Base-by-base conservation (phyloP, 306 rosid genomes). In the Trifolium pratense region DNA sequence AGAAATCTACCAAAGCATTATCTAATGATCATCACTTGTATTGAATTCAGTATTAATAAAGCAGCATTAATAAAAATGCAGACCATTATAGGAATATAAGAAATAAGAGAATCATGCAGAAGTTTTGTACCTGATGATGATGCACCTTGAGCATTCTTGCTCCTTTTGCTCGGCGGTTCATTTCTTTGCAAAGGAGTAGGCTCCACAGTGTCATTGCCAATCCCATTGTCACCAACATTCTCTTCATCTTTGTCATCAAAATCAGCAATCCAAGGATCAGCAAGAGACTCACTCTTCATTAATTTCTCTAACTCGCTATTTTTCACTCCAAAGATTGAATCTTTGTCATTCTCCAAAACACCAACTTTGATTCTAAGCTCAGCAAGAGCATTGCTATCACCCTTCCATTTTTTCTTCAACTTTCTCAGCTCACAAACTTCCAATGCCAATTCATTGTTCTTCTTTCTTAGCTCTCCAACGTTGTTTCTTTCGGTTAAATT, bases 91-190 rank as follows among this genome's bases (percentile, higher is more conserved):
- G 42, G 42, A 37, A 37, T 37, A 8, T 7, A 7, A 9, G 13
- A 9, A 36, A 7, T 36, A 36, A 3, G 14, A 40, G 14, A 40
- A 9, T 1, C 46, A 40, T 40, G 46, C 46, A 11, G 11, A 9
- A 40, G 1, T 11, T 75, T 43, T 78, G 46, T 68, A 78, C 83
- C 80, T 18, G 62, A 57, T 53, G 53, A 29, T 29, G 32, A 29
- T 4, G 32, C 32, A 29, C 32, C 32, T 29, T 29, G 32, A 29
- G 32, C 32, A 29, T 4, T 29, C 32, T 29, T 29, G 32, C 6
- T 29, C 32, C 6, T 29, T 29, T 29, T 29, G 32, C 32, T 29
- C 32, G 32, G 32, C 4, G 32, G 32, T 29, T 29, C 32, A 29
- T 29, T 29, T 29, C 32, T 29, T 29, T 29, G 32, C 32, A 29